phyloP scores from a whole-genome alignment of 768 basidiomycete genomes.

The Imleria badia region DNA sequence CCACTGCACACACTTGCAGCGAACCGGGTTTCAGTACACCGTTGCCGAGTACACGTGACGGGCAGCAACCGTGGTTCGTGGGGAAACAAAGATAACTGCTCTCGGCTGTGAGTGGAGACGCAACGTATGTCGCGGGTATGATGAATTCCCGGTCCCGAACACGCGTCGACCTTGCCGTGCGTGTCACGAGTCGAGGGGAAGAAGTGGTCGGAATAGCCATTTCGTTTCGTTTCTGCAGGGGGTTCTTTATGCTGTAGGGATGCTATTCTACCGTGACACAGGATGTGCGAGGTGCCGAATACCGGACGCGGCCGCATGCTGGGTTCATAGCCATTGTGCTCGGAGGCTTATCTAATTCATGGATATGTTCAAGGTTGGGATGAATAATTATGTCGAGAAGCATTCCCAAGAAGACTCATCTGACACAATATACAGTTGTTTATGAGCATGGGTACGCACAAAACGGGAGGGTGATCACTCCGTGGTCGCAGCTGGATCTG shows the following conservation, averaged over 20 bases:
- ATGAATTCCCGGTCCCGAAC: slow-evolving; percentile 21
- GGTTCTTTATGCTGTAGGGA: slow-evolving; percentile 5
- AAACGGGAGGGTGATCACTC: slow-evolving; percentile 17
- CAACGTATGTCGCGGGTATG: slow-evolving; percentile 13
- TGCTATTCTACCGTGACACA: slow-evolving; percentile 16
- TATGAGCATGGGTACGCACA: slow-evolving; percentile 3
- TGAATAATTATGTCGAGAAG: slow-evolving; percentile 20
- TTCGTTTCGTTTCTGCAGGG: not conserved
- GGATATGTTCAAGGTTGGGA: slow-evolving; percentile 22
- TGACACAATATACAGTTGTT: slow-evolving; percentile 17
- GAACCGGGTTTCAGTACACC: not conserved
- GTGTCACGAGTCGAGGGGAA: not conserved
- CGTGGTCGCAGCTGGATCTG: slow-evolving; percentile 28
- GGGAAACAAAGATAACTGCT: not conserved
- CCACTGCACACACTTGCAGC: not conserved
- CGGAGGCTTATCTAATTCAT: slow-evolving; percentile 35
- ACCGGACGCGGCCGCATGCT: slow-evolving; percentile 3
- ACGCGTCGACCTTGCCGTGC: not conserved
- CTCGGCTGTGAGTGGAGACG: slow-evolving; percentile 7
- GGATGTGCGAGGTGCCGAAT: slow-evolving; percentile 17
- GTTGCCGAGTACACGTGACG: slow-evolving; percentile 5
- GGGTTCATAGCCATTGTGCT: slow-evolving; percentile 19
- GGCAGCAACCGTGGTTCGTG: slow-evolving; percentile 5
- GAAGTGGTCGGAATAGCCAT: not conserved
- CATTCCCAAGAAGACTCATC: slow-evolving; percentile 11